Evolutionary conservation across 2,329 filamentous ascomycete genomes (phyloP), one percentile per base, ranked within the genome.

Genomic region (Phialophora tarda): DNA sequence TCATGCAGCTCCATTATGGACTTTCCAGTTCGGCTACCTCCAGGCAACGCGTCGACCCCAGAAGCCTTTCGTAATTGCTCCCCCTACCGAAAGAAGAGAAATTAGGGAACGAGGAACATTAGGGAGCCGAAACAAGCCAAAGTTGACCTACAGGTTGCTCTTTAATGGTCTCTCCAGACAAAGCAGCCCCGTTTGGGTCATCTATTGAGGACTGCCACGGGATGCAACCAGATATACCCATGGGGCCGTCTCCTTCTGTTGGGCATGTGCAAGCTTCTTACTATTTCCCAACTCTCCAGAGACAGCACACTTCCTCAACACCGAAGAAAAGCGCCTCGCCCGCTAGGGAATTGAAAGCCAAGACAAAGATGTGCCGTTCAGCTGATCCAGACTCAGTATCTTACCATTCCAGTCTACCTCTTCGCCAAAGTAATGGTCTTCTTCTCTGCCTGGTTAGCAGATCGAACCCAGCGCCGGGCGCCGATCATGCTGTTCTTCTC

Each of bases 321-420:
- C 77, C 54, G 74, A 73, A 4, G 80, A 83, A 65, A 75, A 77
- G 8, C 69, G 77, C 1, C 80, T 88, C n/a, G 84, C 84, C 85
- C n/a, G 34, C 23, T 41, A 58, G 14, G 28, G 67, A n/a, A 53
- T 66, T 32, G 57, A 64, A 34, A 11, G 55, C 23, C 62, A 54
- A 24, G 28, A 64, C 30, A 55, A 30, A 14, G 53, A 34, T 14
- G 53, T 32, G 5, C 24, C 48, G 11, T 55, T 34, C 26, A 21
- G n/a, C 3, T 55, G 53, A 28, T 30, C 66, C 81, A 87, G 65
- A 88, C 90, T 0, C 90, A 93, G 76, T 90, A 89, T 0, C 82
- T 93, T 11, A 89, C 88, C 0, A 89, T 89, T 0, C 89, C 89
- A 1, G 89, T 89, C 0, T 91, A 89, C 75, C 86, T 92, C 71